Conservation (phyloP, 1,284 basidiomycete species). For the Melampsora americana region DNA sequence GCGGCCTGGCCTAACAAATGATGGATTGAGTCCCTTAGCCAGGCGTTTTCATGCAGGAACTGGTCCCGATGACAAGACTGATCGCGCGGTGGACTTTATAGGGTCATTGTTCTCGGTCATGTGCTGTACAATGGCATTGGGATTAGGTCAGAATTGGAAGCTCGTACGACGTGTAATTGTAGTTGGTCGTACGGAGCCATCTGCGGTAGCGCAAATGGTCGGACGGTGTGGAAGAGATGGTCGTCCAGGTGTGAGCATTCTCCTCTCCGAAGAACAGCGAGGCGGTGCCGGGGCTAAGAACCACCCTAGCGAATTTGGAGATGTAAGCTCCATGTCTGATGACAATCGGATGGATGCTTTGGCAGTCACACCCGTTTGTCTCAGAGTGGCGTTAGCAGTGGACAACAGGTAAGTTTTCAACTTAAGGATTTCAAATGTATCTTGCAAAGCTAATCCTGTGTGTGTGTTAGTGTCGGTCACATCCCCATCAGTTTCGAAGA, state of each 20-base stretch:
- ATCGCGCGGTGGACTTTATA: neutral
- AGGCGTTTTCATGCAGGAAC: conserved; percentile 6
- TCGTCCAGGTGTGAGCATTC: neutral
- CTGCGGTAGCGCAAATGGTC: neutral
- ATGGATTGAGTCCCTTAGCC: neutral
- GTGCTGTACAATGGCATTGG: conserved; percentile 5
- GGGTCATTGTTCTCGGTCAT: neutral
- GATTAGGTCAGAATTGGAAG: conserved; percentile 17
- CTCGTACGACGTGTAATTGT: neutral
- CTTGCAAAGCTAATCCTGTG: neutral
- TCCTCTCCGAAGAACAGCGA: neutral
- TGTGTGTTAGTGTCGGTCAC: neutral
- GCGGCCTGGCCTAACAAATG: neutral
- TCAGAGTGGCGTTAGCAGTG: neutral
- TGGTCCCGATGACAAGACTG: neutral
- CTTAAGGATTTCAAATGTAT: neutral
- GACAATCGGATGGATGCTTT: neutral
- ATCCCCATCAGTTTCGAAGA: neutral
- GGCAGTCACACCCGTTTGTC: neutral
- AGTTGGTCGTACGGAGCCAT: neutral
- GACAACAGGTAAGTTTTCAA: neutral
- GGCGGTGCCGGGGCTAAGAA: neutral
- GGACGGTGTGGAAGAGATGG: no score
- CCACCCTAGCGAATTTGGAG: neutral
- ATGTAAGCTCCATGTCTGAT: neutral